Conservation (phyloP, 169 alveolate genomes). For the Plasmodium vinckei region DNA sequence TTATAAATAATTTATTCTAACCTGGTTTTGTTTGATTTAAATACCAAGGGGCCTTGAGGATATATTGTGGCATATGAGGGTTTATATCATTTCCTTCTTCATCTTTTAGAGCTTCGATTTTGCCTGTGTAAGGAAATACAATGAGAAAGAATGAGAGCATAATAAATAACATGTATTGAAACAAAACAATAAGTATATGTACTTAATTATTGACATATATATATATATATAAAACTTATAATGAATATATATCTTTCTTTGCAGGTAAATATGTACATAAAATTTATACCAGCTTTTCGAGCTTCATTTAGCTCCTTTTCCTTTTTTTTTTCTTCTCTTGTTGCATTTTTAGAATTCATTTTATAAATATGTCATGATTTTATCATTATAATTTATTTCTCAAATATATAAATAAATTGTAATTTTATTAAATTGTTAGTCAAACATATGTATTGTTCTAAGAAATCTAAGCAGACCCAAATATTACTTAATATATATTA, state of each 20-base stretch:
- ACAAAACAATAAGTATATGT: background rate
- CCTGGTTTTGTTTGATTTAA: slow-evolving; percentile 83
- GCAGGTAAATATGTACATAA: background rate
- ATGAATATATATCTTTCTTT: too few species aligned
- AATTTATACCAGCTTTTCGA: slow-evolving; percentile 74
- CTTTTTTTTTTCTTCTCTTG: slow-evolving; percentile 80
- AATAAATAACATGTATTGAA: background rate
- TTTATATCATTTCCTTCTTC: slow-evolving; percentile 84
- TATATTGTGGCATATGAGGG: slow-evolving; percentile 91
- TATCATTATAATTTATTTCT: background rate
- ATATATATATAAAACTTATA: too few species aligned
- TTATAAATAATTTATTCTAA: slow-evolving; percentile 13
- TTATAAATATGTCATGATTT: slow-evolving; percentile 5
- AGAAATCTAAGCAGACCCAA: too few species aligned
- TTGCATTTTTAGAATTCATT: slow-evolving; percentile 74
- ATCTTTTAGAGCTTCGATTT: slow-evolving; percentile 78
- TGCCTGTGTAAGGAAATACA: slow-evolving; percentile 22
- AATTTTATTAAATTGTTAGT: background rate
- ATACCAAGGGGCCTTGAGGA: slow-evolving; percentile 92
- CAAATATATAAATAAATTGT: background rate
- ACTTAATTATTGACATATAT: too few species aligned
- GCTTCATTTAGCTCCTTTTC: slow-evolving; percentile 82
- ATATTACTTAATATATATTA: too few species aligned
- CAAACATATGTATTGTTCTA: background rate
- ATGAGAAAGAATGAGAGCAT: too few species aligned